Percentiles rank a stretch among this genome's conserved stretches.
Conservation (phyloP, 2,329 filamentous ascomycete genomes). For the Monosporascus ibericus region DNA sequence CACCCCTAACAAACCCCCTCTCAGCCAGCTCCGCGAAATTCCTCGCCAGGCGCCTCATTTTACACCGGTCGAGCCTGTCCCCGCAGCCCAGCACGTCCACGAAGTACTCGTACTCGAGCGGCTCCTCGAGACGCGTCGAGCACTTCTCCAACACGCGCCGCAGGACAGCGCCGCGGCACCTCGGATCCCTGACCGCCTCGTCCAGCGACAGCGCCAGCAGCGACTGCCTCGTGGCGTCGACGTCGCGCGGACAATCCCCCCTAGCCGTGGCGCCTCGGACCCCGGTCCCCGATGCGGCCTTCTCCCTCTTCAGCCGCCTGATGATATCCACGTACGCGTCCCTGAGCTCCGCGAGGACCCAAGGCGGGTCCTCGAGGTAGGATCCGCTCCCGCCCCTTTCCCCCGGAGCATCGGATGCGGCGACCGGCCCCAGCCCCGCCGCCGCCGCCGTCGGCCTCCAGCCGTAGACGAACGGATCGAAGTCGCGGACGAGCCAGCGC, state of each 20-base stretch:
- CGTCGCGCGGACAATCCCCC: background rate
- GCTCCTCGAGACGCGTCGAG: conserved; percentile 11
- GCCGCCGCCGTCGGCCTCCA: conserved; percentile 13
- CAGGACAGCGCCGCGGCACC: conserved; percentile 13
- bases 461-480: conserved; percentile 16
- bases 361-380: conserved; percentile 14
- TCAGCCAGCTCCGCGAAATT: conserved; percentile 15
- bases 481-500: conserved; percentile 19
- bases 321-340: conserved; percentile 13
- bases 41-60: conserved; percentile 9
- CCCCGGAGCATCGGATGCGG: background rate
- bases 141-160: conserved; percentile 17
- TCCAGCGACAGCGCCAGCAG: conserved; percentile 17
- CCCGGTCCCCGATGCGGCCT: background rate
- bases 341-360: conserved; percentile 15
- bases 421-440: conserved; percentile 6
- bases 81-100: conserved; percentile 12
- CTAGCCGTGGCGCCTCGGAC: background rate
- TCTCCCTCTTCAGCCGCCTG: conserved; percentile 5
- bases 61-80: conserved; percentile 7
- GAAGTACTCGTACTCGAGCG: conserved; percentile 14
- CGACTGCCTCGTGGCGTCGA: conserved; percentile 9
- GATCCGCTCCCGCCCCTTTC: conserved; percentile 2
- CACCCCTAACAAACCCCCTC: conserved; percentile 17
- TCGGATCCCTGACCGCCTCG: conserved; percentile 16